Evolutionary conservation across 495 filamentous ascomycete species (phyloP), one percentile per base, ranked within the genome.

Genomic region (Hamigera avellanea): DNA sequence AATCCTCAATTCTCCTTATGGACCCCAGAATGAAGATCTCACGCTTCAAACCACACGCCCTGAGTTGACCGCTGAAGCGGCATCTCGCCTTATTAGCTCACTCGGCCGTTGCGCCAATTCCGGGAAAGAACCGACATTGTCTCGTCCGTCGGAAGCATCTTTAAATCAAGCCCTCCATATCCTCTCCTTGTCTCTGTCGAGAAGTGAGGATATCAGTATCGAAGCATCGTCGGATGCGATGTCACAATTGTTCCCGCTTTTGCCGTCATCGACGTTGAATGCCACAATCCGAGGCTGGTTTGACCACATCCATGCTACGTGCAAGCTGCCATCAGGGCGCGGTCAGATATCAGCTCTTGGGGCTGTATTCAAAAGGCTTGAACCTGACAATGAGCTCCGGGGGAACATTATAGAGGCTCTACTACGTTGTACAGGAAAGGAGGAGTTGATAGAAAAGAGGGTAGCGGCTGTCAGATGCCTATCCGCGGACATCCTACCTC

Each of bases 41-140:
- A 68, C 61, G 4, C 55, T 61, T 23, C 62, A 61, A 32, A 52
- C 67, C 37, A 70, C 75, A n/a, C 72, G 75, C 3, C 81, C 81
- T 0, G 80, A 86, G 41, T 56, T 86, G 10, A 72, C 80, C 3
- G 73, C 78, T 10, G 83, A 86, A 48, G 75, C 75, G 8, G 63
- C 66, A 9, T 70, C 76, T 33, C 60, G 59, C 28, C 61, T 86
- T 8, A 63, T 83, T 28, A 50, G 53, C 1, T 63, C 57, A 14
- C 57, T 61, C 31, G 55, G 52, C 39, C 48, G 29, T 15, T 48
- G 50, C 35, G 39, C 14, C 32, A 32, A 12, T 43, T 35, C 3
- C 13, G 19, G 17, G 13, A 14, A 32, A 4, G 32, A 17, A 12
- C 30, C 45, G 10, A 18, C 19, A 4, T 19, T 30, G 16, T 16